These are phyloP conservation scores for Lunularia cruciata DNA, from an alignment of 225 moss, liverwort and hornwort species.

Conservation along the genomic window DNA sequence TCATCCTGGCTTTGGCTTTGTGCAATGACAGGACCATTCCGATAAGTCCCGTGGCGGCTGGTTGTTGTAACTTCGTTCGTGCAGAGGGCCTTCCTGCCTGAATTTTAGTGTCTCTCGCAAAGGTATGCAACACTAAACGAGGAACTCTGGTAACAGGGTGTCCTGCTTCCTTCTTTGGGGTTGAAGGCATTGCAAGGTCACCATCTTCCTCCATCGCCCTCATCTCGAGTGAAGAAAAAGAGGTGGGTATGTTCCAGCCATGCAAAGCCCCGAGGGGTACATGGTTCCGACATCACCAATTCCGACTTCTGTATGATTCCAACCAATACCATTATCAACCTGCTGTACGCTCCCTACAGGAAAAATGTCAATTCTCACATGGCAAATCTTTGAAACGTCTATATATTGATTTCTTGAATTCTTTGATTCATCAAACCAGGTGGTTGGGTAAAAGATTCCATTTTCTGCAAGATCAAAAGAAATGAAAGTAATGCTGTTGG, in stretches of 20 bases:
- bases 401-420: too few species aligned
- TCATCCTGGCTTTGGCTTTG: not conserved
- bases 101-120: not conserved
- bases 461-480: too few species aligned
- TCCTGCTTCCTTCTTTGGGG: not conserved
- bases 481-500: not conserved
- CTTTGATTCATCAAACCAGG: too few species aligned
- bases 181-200: not conserved
- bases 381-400: too few species aligned
- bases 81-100: slow-evolving; percentile 13
- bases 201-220: slow-evolving; percentile 30
- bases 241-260: slow-evolving; percentile 42
- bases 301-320: slow-evolving; percentile 18
- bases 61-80: not conserved
- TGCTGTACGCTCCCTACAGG: too few species aligned
- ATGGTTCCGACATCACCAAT: slow-evolving; percentile 32
- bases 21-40: not conserved
- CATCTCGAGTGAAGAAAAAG: slow-evolving; percentile 36
- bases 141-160: not conserved
- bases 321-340: not conserved
- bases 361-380: too few species aligned
- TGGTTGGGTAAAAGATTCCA: too few species aligned
- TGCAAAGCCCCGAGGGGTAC: slow-evolving; percentile 27
- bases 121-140: not conserved
- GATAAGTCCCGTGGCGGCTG: not conserved